These are phyloP conservation scores for Pseudognaphalium luteoalbum DNA, from an alignment of 129 eudicot species.

Conservation along the genomic window DNA sequence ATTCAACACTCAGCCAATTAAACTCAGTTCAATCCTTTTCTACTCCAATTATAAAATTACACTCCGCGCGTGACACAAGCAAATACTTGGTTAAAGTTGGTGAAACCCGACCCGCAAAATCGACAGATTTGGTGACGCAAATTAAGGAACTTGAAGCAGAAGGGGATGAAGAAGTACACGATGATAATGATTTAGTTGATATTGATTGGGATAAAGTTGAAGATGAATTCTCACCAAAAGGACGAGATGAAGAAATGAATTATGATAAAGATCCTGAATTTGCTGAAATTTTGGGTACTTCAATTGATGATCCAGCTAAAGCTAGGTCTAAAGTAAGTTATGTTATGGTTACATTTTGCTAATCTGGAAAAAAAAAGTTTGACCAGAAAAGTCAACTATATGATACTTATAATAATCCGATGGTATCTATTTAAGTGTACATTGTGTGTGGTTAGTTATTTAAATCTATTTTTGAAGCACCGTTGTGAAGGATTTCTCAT, in stretches of 20 bases:
- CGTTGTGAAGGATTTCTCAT: no score
- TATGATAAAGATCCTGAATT: slow-evolving; percentile 93
- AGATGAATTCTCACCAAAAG: slow-evolving; percentile 50
- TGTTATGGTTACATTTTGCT: background rate
- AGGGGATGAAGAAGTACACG: slow-evolving; percentile 34
- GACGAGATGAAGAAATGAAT: slow-evolving; percentile 52
- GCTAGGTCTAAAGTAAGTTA: slow-evolving; percentile 73
- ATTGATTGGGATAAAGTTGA: slow-evolving; percentile 47
- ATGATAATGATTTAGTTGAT: slow-evolving; percentile 41
- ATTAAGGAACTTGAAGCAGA: slow-evolving; percentile 33
- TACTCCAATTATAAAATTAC: slow-evolving; percentile 10
- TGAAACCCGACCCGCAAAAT: slow-evolving; percentile 30
- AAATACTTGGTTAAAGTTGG: slow-evolving; percentile 30
- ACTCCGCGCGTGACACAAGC: slow-evolving; percentile 4
- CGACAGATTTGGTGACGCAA: slow-evolving; percentile 38
- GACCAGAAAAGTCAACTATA: background rate
- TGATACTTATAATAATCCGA: no score
- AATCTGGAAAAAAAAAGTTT: background rate
- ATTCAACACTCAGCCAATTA: slow-evolving; percentile 22
- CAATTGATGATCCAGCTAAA: slow-evolving; percentile 82
- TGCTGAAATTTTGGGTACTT: slow-evolving; percentile 76
- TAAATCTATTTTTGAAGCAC: no score
- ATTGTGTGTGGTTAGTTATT: no score
- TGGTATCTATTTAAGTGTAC: no score
- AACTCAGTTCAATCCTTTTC: slow-evolving; percentile 21